These are phyloP conservation scores for Nicotiana knightiana DNA, from an alignment of 257 asterid species.

Conservation along the genomic window DNA sequence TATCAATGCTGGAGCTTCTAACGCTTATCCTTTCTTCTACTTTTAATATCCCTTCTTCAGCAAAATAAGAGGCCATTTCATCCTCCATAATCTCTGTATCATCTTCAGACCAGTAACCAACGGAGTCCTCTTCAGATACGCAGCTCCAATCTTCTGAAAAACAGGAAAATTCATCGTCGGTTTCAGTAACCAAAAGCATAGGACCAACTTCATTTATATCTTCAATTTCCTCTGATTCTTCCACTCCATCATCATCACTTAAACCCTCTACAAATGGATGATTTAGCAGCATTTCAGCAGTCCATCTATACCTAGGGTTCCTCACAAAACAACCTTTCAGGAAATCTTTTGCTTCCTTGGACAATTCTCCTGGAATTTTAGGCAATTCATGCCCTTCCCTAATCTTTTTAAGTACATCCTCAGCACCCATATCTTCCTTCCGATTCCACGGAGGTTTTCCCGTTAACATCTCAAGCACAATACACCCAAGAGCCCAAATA, in stretches of 20 bases:
- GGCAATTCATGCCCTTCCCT: conserved; percentile 49
- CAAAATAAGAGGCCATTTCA: conserved; percentile 21
- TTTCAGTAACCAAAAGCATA: conserved; percentile 38
- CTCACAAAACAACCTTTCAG: conserved; percentile 77
- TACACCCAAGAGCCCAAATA: conserved; percentile 86
- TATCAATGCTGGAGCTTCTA: conserved; percentile 23
- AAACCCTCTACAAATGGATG: conserved; percentile 57
- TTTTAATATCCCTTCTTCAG: conserved; percentile 20
- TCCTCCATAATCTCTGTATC: conserved; percentile 28
- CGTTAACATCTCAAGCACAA: conserved; percentile 74
- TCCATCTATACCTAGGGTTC: conserved; percentile 56
- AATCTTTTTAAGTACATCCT: conserved; percentile 46
- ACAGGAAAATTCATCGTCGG: conserved; percentile 34
- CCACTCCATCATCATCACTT: conserved; percentile 28
- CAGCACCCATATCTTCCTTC: conserved; percentile 24
- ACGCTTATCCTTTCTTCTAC: conserved; percentile 21
- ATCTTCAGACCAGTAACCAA: conserved; percentile 44
- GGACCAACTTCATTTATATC: conserved; percentile 48
- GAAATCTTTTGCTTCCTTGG: conserved; percentile 62
- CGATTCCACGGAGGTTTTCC: conserved; percentile 62
- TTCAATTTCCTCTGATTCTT: conserved; percentile 32
- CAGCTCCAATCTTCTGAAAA: conserved; percentile 26
- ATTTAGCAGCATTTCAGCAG: conserved; percentile 70
- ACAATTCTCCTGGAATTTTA: conserved; percentile 34
- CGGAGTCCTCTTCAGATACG: conserved; percentile 26